Evolutionary conservation across 345 rosid genomes (phyloP).

Genomic region (Corchorus olitorius): DNA sequence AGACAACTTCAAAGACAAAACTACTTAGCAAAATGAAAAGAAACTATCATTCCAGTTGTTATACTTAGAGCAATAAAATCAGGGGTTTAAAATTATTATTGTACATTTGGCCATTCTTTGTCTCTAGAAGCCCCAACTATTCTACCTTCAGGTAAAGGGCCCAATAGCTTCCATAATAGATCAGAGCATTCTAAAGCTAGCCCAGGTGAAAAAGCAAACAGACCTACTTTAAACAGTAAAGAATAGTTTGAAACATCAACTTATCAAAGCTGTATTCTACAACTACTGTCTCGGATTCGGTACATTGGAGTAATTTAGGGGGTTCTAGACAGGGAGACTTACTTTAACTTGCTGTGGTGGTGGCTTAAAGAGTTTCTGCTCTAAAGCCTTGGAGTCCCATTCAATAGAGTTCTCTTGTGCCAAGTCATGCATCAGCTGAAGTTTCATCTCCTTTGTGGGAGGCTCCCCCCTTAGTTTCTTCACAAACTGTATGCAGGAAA

Average conservation of each 20-base stretch:
- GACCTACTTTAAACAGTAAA: neutral
- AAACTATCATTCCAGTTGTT: neutral
- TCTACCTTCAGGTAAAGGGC: neutral
- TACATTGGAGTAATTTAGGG: neutral
- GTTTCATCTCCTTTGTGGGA: slow-evolving; percentile 61
- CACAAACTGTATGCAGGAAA: slow-evolving; percentile 43
- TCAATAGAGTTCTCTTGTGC: slow-evolving; percentile 57
- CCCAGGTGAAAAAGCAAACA: neutral
- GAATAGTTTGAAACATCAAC: neutral
- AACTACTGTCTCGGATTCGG: neutral
- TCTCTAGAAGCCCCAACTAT: neutral
- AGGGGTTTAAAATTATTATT: neutral
- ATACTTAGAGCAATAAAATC: neutral
- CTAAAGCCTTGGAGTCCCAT: slow-evolving; percentile 72
- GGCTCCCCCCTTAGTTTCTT: slow-evolving; percentile 48
- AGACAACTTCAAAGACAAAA: neutral
- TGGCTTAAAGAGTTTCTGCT: slow-evolving; percentile 54
- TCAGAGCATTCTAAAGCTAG: neutral
- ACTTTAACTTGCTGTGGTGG: slow-evolving; percentile 43
- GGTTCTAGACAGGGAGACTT: slow-evolving; percentile 26
- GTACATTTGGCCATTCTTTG: neutral
- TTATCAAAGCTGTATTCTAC: neutral
- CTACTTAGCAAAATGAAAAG: neutral
- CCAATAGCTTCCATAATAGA: neutral
- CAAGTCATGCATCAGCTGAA: slow-evolving; percentile 58